phyloP scores from a whole-genome alignment of 495 filamentous ascomycete species.

The Tuber microsphaerosporum region DNA sequence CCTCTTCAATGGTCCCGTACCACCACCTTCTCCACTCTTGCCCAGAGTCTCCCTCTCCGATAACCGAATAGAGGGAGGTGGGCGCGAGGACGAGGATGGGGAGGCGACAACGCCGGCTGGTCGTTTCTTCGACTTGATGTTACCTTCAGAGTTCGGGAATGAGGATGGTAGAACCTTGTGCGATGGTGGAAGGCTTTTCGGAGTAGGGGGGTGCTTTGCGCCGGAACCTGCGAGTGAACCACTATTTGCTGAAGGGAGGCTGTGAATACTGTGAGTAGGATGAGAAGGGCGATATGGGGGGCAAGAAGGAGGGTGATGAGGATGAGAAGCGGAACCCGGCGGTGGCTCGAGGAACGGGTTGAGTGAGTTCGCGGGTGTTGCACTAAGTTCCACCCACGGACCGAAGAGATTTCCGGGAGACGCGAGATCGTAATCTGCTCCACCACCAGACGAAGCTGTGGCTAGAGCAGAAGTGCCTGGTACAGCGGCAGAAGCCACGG shows the following conservation, averaged over 20 bases:
- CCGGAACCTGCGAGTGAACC: not conserved
- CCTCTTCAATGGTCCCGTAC: conserved; percentile 11
- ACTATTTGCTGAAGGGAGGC: not conserved
- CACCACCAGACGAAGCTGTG: not conserved
- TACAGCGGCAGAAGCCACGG: not conserved
- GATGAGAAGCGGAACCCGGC: conserved; percentile 18
- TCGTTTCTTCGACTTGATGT: not conserved
- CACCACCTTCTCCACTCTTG: conserved; percentile 20
- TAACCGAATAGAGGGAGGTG: conserved; percentile 12
- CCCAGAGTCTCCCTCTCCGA: conserved; percentile 19
- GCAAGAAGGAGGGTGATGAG: not conserved
- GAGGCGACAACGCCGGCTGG: conserved; percentile 13
- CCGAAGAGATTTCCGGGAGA: conserved; percentile 7
- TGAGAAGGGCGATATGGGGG: not conserved
- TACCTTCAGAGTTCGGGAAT: not conserved
- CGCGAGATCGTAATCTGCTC: not conserved
- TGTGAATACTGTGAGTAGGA: not conserved
- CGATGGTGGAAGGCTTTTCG: conserved; percentile 3
- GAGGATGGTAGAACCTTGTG: not conserved
- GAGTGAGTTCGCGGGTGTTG: conserved; percentile 25
- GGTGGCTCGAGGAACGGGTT: conserved; percentile 22
- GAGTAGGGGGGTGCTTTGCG: not conserved
- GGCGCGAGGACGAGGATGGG: conserved; percentile 8
- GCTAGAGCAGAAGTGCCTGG: not conserved
- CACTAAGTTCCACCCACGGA: conserved; percentile 29